Conservation (phyloP, 352 stramenopile species). For the Hyaloperonospora arabidopsidis region DNA sequence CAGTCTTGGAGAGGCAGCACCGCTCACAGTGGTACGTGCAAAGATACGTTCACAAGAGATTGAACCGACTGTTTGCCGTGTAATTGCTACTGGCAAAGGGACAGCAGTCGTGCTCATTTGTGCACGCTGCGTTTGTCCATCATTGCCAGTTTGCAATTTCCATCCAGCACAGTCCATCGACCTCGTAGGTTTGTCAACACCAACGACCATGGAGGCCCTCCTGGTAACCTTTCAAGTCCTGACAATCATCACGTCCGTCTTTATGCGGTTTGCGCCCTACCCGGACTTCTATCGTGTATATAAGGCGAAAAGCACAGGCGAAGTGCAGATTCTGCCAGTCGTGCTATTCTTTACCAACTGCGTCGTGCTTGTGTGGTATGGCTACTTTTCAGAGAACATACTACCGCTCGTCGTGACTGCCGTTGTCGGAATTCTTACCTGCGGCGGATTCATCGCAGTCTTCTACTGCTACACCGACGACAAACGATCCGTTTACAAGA, state of each 20-base stretch:
- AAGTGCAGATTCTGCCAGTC: conserved; percentile 46
- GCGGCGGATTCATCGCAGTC: conserved; percentile 35
- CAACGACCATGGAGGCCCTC: conserved; percentile 13
- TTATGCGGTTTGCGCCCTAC: conserved; percentile 54
- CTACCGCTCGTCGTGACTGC: conserved; percentile 53
- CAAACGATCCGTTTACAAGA: conserved; percentile 15
- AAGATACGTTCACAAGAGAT: too few relatives aligned
- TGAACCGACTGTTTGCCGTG: too few relatives aligned
- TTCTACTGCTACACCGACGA: conserved; percentile 37
- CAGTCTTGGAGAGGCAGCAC: too few relatives aligned
- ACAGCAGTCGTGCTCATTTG: too few relatives aligned
- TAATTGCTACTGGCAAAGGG: too few relatives aligned
- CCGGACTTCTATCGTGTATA: conserved; percentile 51
- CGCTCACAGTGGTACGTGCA: too few relatives aligned
- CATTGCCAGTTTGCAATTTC: background rate
- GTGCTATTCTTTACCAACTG: conserved; percentile 63
- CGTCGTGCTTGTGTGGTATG: conserved; percentile 48
- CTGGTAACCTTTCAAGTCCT: conserved; percentile 40
- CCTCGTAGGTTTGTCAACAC: background rate
- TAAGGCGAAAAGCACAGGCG: conserved; percentile 36
- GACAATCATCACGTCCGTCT: conserved; percentile 55
- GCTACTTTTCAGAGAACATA: conserved; percentile 39
- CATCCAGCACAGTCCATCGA: background rate
- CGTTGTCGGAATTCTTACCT: conserved; percentile 35
- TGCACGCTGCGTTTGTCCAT: background rate